Conservation (phyloP, 1,139 yeast species). For the Saccharomycopsis phalli region DNA sequence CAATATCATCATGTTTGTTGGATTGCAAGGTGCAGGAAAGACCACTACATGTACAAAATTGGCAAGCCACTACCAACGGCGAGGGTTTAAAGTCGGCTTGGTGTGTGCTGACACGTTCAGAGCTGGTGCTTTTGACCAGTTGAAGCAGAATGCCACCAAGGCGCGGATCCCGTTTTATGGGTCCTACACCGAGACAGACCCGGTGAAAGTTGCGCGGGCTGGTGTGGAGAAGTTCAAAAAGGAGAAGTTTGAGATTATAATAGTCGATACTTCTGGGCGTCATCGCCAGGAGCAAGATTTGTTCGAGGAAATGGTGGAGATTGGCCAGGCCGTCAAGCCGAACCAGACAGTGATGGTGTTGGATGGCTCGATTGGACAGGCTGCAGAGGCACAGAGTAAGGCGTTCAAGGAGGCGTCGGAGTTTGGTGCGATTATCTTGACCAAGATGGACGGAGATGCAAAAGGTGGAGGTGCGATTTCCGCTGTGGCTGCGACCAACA, state of each 20-base stretch:
- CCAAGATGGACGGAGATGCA: conserved; percentile 98
- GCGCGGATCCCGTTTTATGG: conserved; percentile 94
- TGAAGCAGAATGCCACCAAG: conserved; percentile 93
- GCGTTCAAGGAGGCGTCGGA: conserved; percentile 92
- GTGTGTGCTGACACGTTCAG: conserved; percentile 99
- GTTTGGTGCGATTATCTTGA: conserved; percentile 90
- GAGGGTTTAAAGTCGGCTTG: conserved; percentile 91
- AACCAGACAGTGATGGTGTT: conserved; percentile 95
- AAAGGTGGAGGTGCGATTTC: conserved; percentile 99
- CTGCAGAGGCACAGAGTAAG: conserved; percentile 89
- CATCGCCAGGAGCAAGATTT: conserved; percentile 92
- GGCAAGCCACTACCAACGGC: conserved; percentile 87
- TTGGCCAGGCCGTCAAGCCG: conserved; percentile 77
- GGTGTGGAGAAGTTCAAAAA: conserved; percentile 90
- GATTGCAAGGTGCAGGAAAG: conserved; percentile 97
- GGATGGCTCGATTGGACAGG: conserved; percentile 97
- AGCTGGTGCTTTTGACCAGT: conserved; percentile 98
- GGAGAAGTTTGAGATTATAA: conserved; percentile 86
- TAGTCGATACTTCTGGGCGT: conserved; percentile 97
- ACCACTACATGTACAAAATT: conserved; percentile 95
- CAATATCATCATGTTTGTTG: conserved; percentile 91
- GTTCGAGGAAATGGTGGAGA: conserved; percentile 92
- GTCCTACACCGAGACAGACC: conserved; percentile 91
- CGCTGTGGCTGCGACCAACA: conserved; percentile 94
- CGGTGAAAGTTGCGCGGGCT: conserved; percentile 81